phyloP scores from a whole-genome alignment of 352 stramenopile genomes.

The Phytophthora syringae region DNA sequence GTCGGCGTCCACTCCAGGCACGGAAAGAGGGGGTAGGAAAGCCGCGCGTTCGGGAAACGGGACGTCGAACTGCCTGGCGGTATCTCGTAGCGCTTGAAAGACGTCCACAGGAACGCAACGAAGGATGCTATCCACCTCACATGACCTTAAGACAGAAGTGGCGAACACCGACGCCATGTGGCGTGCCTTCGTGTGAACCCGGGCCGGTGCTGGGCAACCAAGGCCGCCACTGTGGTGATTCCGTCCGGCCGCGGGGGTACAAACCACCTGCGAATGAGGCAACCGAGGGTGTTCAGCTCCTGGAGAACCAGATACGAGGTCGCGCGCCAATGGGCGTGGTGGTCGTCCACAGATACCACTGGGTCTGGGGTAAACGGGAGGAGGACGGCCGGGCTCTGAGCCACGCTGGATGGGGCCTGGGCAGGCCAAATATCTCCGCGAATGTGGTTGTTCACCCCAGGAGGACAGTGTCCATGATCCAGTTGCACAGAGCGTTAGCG shows the following conservation, averaged over 20 bases:
- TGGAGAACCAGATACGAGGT: conserved; percentile 13
- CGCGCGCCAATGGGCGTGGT: neutral
- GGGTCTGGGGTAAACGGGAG: neutral
- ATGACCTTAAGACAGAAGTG: neutral
- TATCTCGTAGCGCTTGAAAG: neutral
- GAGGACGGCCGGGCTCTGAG: neutral
- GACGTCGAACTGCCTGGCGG: neutral
- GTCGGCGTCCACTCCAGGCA: neutral
- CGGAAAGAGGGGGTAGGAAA: neutral
- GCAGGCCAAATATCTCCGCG: neutral
- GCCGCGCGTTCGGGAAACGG: neutral
- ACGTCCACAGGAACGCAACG: neutral
- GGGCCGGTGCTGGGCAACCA: neutral
- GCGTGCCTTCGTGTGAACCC: neutral
- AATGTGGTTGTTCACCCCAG: neutral
- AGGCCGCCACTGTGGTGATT: neutral
- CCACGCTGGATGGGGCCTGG: neutral
- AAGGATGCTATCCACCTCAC: neutral
- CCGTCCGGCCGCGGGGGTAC: neutral
- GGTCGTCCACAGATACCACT: neutral
- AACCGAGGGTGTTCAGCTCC: neutral
- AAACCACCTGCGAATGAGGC: neutral
- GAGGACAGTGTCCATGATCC: conserved; percentile 16
- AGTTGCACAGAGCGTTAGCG: conserved; percentile 23
- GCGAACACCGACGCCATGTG: neutral